Base-by-base conservation (phyloP, 2,329 filamentous ascomycete genomes). In the Zarea fungicola region DNA sequence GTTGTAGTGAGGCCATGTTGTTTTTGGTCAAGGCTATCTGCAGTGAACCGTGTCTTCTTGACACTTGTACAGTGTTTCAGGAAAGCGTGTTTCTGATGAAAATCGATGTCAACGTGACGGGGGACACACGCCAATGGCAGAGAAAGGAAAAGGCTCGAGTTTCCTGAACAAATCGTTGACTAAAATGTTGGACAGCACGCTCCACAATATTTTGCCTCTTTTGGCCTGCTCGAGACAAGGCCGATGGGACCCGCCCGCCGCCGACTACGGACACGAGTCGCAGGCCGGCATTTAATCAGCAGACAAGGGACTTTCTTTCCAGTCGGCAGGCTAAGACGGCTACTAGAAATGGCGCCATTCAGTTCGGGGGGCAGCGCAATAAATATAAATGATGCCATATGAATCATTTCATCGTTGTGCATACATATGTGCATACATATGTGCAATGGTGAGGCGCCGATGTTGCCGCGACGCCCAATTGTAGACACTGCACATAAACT, bases 1-100 rank as follows among this genome's bases (percentile, higher is more conserved):
- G 65, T 50, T 67, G 69, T 28, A 77, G 62, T 3, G 67, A 65
- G 21, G 68, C 61, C 69, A 73, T 74, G 25, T 42, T 41, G 22
- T 22, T 14, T 29, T 8, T 29, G 28, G 14, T 29, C 28, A 8
- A 6, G 45, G 37, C 39, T 35, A 16, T 47, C 32, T 16, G 8
- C 26, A 13, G 48, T 44, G 51, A 36, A 11, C 13, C n/a, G 29
- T 26, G 47, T 19, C 19, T 10, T 32, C 37, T 11, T 18, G 4
- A 14, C 9, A 14, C 14, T 29, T 37, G 4, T 18, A 7, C 5
- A 10, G 25, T 32, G 35, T 22, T 21, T 6, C 25, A 28, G 35
- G 19, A 40, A 31, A 16, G 5, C 19, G 35, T 31, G 6, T 22
- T 8, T 13, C 11, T 14, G 43, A 40, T 47, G n/a, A 26, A 19